Evolutionary conservation across 108 stramenopile genomes (phyloP), one percentile per base, ranked within the genome.

Genomic region (Phaeodactylum tricornutum): DNA sequence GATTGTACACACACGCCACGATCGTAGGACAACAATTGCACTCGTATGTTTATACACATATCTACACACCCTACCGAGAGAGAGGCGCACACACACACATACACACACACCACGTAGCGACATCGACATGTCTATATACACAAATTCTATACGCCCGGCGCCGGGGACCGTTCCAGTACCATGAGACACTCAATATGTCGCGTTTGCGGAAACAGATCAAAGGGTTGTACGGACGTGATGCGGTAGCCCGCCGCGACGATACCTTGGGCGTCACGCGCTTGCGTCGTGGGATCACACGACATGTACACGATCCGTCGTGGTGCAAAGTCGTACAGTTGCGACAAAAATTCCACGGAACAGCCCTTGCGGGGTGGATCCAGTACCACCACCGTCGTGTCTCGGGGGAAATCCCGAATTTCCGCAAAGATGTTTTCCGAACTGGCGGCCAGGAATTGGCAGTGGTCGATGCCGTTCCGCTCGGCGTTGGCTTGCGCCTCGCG

Each of bases 321-420:
- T 25, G 59, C 44, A 59, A 87, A 98, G 0, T 53, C 61, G 40
- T 91, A 72, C 42, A 98, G 56, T 67, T 97, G 97, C 36, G 75
- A 59, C 33, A 98, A 60, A 62, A 98, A 98, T 25, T 72, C 70
- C 32, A 70, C 78, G 4, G 85, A 86, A 47, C 93, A 95, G 2
- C 97, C 97, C 46, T 93, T 96, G 14, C 97, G 56, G 12, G 97
- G 96, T 25, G 97, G 97, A 54, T 98, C 97, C n/a, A 96, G 49
- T 34, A 98, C 87, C 20, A 97, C 87, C 30, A 84, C 93, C 3
- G 95, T 97, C 15, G 69, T 50, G 31, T 91, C 84, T 17, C 72
- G 52, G 12, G 77, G 74, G 45, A 94, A 94, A 29, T 60, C 42
- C 6, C 58, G 55, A 5, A 71, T 69, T 46, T 59, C 76, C 22